Evolutionary conservation across 2,329 filamentous ascomycete species (phyloP).

Genomic region (Penicillium corylophilum): DNA sequence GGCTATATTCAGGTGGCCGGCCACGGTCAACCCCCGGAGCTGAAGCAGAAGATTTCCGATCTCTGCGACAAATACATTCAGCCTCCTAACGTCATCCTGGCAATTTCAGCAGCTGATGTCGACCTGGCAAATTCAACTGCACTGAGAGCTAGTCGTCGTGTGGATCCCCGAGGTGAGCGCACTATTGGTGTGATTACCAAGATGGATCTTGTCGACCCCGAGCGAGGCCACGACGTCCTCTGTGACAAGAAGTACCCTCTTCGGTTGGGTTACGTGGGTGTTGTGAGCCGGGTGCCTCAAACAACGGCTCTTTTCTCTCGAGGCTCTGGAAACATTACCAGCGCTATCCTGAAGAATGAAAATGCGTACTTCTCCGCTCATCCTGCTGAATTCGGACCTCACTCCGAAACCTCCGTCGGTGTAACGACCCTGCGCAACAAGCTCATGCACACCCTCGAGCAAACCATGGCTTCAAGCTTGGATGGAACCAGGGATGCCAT

Average conservation of each 20-base stretch:
- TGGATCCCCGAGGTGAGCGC: slow-evolving; percentile 89
- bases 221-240: slow-evolving; percentile 73
- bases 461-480: slow-evolving; percentile 92
- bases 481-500: slow-evolving; percentile 90
- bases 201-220: slow-evolving; percentile 92
- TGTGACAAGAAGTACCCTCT: slow-evolving; percentile 90
- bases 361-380: slow-evolving; percentile 82
- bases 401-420: slow-evolving; percentile 72
- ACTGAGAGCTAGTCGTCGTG: slow-evolving; percentile 80
- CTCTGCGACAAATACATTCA: slow-evolving; percentile 99
- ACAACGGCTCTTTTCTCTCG: slow-evolving; percentile 73
- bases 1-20: slow-evolving; percentile 97
- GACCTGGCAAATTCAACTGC: slow-evolving; percentile 96
- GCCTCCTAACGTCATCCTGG: slow-evolving; percentile 90
- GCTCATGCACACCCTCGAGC: slow-evolving; percentile 93
- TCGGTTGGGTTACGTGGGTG: slow-evolving; percentile 92
- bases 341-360: slow-evolving; percentile 83
- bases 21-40: slow-evolving; percentile 80
- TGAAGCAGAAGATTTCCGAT: slow-evolving; percentile 94
- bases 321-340: slow-evolving; percentile 74
- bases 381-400: slow-evolving; percentile 72
- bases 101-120: slow-evolving; percentile 95
- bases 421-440: slow-evolving; percentile 88
- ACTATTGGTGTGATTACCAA: slow-evolving; percentile 99
- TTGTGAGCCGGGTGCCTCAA: slow-evolving; percentile 78